A percentile compares a stretch with the other conserved stretches of the same genome.
Evolutionary conservation across 768 basidiomycete genomes (phyloP).

Genomic region (Termitomyces sp.): DNA sequence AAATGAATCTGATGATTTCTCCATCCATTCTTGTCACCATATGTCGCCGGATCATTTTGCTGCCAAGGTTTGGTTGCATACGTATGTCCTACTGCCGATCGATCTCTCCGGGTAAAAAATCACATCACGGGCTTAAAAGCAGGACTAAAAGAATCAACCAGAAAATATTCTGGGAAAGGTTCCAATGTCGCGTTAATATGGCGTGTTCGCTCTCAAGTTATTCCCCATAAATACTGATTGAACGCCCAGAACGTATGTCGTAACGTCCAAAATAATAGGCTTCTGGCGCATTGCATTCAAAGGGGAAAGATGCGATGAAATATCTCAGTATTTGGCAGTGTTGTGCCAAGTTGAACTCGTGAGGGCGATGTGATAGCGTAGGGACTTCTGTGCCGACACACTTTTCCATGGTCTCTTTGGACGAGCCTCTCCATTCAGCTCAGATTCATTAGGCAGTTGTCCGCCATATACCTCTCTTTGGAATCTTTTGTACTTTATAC

Average conservation of each 20-base stretch:
- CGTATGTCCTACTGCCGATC: not conserved
- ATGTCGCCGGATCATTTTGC: not conserved
- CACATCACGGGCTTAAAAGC: not conserved
- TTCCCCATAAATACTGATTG: not conserved
- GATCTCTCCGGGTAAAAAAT: not conserved
- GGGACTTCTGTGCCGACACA: slow-evolving; percentile 6
- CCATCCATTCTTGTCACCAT: not conserved
- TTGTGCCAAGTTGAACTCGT: slow-evolving; percentile 16
- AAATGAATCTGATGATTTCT: not conserved
- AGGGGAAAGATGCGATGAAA: not conserved
- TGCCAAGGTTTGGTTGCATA: not conserved
- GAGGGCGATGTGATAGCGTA: not conserved
- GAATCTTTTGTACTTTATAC: slow-evolving; percentile 4
- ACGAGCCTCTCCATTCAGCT: not conserved
- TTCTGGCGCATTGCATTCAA: not conserved
- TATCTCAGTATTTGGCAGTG: slow-evolving; percentile 12
- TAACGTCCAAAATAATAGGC: not conserved
- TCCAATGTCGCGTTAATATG: not conserved
- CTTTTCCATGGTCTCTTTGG: slow-evolving; percentile 8
- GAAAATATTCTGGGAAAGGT: not conserved
- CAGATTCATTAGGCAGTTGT: slow-evolving; percentile 1
- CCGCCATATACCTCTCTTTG: not conserved
- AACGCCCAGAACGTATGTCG: not conserved
- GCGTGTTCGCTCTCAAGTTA: not conserved
- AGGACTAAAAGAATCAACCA: not conserved